phyloP scores from a whole-genome alignment of 1,284 basidiomycete species.

The Cryptococcus jaspeensis region DNA sequence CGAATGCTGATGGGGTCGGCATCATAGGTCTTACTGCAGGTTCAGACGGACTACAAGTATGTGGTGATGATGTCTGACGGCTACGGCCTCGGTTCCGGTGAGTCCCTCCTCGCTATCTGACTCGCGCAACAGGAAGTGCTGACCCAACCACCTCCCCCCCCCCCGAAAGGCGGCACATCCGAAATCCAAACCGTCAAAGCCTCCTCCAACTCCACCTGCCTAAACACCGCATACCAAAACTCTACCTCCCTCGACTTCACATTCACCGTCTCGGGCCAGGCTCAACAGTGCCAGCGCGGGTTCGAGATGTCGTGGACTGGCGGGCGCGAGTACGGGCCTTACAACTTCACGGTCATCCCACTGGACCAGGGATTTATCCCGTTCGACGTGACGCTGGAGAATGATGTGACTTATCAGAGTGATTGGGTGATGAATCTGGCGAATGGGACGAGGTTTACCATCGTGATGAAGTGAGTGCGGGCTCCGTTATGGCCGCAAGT shows the following conservation, averaged over 20 bases:
- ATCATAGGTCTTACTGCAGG: background rate
- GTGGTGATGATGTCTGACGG: constrained; percentile 33
- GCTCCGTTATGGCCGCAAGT: no score
- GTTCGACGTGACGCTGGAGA: constrained; percentile 29
- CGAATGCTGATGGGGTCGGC: background rate
- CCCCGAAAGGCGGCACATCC: constrained; percentile 60
- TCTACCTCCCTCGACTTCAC: constrained; percentile 29
- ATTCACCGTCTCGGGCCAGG: constrained; percentile 29
- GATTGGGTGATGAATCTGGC: constrained; percentile 37
- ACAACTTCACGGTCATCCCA: constrained; percentile 35
- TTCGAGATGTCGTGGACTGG: constrained; percentile 34
- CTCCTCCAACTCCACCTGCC: constrained; percentile 24
- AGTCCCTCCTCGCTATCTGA: background rate
- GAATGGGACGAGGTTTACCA: constrained; percentile 30
- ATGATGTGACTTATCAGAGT: constrained; percentile 15
- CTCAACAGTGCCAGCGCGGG: constrained; percentile 30
- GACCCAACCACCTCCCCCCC: constrained; percentile 33
- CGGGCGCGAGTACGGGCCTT: constrained; percentile 25
- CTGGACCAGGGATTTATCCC: constrained; percentile 31
- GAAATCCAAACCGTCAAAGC: constrained; percentile 24
- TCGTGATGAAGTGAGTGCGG: constrained; percentile 40
- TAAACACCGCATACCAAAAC: constrained; percentile 21
- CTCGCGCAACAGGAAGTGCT: background rate
- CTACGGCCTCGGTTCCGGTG: constrained; percentile 25
- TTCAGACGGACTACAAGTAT: constrained; percentile 14